These are phyloP conservation scores for Oryza officinalis DNA, from an alignment of 176 grass and related monocot species.

Conservation along the genomic window DNA sequence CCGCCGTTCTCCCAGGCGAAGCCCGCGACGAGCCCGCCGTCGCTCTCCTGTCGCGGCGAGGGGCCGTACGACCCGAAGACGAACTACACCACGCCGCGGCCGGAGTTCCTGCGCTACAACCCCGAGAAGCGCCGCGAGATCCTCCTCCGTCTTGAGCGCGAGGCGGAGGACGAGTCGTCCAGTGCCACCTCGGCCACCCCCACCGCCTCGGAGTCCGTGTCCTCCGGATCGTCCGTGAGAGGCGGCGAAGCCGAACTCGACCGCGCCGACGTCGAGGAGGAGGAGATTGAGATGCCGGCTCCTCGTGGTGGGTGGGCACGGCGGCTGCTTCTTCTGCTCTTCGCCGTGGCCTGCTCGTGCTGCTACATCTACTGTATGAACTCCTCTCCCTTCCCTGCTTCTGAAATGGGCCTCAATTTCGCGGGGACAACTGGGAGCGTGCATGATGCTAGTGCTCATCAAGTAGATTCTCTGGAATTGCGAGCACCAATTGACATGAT, in stretches of 20 bases:
- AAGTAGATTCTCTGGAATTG: not conserved
- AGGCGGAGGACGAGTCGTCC: constrained; percentile 34
- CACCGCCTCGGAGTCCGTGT: constrained; percentile 1
- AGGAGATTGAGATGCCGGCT: not conserved
- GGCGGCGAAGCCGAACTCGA: constrained; percentile 18
- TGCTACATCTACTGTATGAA: constrained; percentile 30
- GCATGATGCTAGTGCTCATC: not conserved
- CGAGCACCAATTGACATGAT: constrained; percentile 24
- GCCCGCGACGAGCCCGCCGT: constrained; percentile 9
- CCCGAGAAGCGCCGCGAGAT: constrained; percentile 62
- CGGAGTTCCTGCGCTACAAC: constrained; percentile 74
- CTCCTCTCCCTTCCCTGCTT: not conserved
- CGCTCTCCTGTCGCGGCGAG: constrained; percentile 5
- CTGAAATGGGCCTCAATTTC: not conserved
- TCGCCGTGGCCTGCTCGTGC: constrained; percentile 12
- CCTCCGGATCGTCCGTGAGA: not conserved
- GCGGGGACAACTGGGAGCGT: not conserved
- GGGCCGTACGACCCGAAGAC: constrained; percentile 72
- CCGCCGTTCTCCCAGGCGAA: not conserved
- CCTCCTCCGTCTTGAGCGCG: constrained; percentile 46
- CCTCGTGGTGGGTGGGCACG: constrained; percentile 7
- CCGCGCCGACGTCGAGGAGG: not conserved
- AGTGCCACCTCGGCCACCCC: constrained; percentile 15
- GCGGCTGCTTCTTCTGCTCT: constrained; percentile 25
- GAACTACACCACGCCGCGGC: constrained; percentile 75